Evolutionary conservation across 169 alveolate genomes (phyloP), one percentile per base, ranked within the genome.

Genomic region (Plasmodium ovale): DNA sequence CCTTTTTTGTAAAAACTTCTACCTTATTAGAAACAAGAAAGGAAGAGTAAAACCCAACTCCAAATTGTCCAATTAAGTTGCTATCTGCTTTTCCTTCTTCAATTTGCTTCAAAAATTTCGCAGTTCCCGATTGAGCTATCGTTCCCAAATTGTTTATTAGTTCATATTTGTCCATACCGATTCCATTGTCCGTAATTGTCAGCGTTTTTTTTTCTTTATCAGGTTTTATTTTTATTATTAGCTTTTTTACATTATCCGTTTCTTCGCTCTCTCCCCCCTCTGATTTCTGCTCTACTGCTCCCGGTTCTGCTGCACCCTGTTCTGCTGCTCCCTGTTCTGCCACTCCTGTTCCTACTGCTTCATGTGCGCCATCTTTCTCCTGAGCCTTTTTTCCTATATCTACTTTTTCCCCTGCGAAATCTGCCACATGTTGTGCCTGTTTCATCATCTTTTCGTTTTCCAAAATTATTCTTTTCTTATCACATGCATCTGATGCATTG

Each of bases 1-100:
- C 97, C 39, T 94, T 92, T 92, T 98, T 97, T n/a, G 99, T 95
- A 72, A 96, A 93, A 23, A 99, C 99, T 23, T 97, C 97, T 12
- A 99, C 99, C 85, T 96, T 96, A 90, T 98, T 97, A 23, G 99
- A 98, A 37, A 98, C 99, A 87, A 99, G 95, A 96, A 96, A 99
- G 73, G 99, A 96, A 33, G 99, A 97, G 95, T 99, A 99, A 95
- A 99, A 99, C 53, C 99, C 99, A 59, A 99, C 99, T 72, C 99
- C 99, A 87, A 99, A 99, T 94, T 99, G 99, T 29, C 99, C 99
- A 88, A 99, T 98, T 87, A 99, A 94, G 92, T 97, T 97, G 71
- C 98, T 95, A 44, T 97, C 98, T 23, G 97, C 98, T 21, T 97
- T 97, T 3, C 92, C 97, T 70, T 94, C 94, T 47, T 92, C 93